Percentiles rank a stretch among this genome's conserved stretches.
phyloP scores from a whole-genome alignment of 495 filamentous ascomycete species.

The Penicillium chermesinum region DNA sequence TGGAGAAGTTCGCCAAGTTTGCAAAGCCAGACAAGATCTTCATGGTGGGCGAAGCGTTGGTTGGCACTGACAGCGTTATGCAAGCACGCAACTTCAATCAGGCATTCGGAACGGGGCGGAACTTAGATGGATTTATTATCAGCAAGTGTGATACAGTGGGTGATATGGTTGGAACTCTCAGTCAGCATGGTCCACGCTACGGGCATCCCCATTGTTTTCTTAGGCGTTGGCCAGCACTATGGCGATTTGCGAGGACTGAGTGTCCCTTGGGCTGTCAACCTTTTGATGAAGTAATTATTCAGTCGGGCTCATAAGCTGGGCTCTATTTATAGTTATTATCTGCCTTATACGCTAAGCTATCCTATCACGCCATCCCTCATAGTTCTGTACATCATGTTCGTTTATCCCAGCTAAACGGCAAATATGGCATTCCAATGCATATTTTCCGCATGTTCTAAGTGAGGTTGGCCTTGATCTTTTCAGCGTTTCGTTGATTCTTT shows the following conservation, averaged over 20 bases:
- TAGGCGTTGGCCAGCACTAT: constrained; percentile 96
- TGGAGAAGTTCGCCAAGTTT: constrained; percentile 96
- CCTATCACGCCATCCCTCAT: too few relatives aligned
- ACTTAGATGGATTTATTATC: constrained; percentile 93
- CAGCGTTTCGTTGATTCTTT: too few relatives aligned
- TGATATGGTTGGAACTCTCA: constrained; percentile 94
- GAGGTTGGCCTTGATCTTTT: too few relatives aligned
- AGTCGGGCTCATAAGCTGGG: not conserved
- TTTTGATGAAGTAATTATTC: constrained; percentile 58
- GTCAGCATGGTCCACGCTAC: constrained; percentile 98
- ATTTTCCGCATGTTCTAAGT: too few relatives aligned
- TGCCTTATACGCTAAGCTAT: too few relatives aligned
- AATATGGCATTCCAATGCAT: too few relatives aligned
- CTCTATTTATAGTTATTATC: not conserved
- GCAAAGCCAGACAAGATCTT: constrained; percentile 95
- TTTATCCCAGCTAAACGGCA: too few relatives aligned
- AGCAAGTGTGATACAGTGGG: constrained; percentile 98
- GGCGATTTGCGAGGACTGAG: constrained; percentile 90
- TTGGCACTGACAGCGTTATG: constrained; percentile 88
- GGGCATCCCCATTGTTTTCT: constrained; percentile 87
- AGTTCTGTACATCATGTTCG: too few relatives aligned
- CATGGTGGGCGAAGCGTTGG: constrained; percentile 97
- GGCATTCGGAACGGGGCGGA: constrained; percentile 75
- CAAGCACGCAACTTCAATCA: constrained; percentile 95
- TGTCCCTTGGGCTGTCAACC: constrained; percentile 81